Evolutionary conservation across 768 basidiomycete genomes (phyloP), one percentile per base, ranked within the genome.

Genomic region (Psilocybe tampanensis): DNA sequence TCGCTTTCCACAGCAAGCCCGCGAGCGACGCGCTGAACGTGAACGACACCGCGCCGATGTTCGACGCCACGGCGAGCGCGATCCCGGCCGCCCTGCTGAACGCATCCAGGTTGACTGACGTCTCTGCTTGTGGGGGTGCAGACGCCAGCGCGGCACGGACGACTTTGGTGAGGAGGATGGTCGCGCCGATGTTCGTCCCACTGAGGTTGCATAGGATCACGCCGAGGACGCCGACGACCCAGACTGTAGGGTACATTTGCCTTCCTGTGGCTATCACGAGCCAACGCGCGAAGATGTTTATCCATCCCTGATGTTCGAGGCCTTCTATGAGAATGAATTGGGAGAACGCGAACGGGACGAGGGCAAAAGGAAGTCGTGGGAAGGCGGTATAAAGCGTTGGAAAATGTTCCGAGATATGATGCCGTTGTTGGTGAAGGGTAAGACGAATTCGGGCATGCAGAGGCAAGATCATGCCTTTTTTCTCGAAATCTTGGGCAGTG

Each of bases 281-380:
- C 90, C 92, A 92, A 18, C 56, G 52, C 8, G 86, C 88, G 66
- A 95, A 96, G 21, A 95, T 78, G 11, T 84, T 78, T 7, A 96
- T 92, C 94, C 95, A 98, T 24, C 94, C 93, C 55, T 88, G 86
- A 59, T 85, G 80, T 9, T 86, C 79, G 8, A 98, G 80, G 0
- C 82, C 90, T 66, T 95, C 90, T 58, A 96, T 92, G 50, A 98
- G 83, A 60, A 98, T 92, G 74, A 98, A 98, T 71, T 95, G 94
- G 0, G 89, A 88, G 67, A 98, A 94, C 0, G 94, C 92, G 66
- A 98, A 98, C 0, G 93, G 93, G 15, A 97, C 75, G 5, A 97
- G 84, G 11, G 85, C 80, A 56, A 94, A 85, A 1, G 94, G 95
- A 0, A 95, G 78, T 15, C 88, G 83, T 0, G 84, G 80, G 24